These are phyloP conservation scores for Byssothecium circinans DNA, from an alignment of 2,329 filamentous ascomycete genomes.

Conservation along the genomic window DNA sequence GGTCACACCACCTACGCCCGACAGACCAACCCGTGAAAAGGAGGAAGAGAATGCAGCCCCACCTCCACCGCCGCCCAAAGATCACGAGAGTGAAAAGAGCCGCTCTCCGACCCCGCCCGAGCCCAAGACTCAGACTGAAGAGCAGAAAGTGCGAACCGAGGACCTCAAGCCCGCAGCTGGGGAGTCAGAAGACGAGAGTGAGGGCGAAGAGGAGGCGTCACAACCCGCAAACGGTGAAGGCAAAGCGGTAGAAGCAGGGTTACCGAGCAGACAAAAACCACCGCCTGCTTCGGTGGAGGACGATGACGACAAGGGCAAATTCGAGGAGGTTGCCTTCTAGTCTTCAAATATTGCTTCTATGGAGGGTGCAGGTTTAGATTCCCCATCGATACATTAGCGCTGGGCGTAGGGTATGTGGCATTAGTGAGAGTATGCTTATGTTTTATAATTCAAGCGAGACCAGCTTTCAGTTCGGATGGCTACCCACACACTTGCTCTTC, in stretches of 20 bases:
- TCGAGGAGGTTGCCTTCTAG: slow-evolving; percentile 38
- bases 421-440: neutral
- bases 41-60: slow-evolving; percentile 26
- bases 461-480: neutral
- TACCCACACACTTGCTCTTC: too few relatives aligned
- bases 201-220: slow-evolving; percentile 25
- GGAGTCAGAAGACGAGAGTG: slow-evolving; percentile 29
- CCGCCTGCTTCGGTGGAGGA: slow-evolving; percentile 33
- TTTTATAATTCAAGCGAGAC: slow-evolving; percentile 6
- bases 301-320: slow-evolving; percentile 35
- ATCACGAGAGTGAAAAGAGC: slow-evolving; percentile 23
- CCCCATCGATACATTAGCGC: neutral
- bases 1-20: slow-evolving; percentile 55
- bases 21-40: slow-evolving; percentile 35
- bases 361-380: neutral
- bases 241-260: slow-evolving; percentile 31
- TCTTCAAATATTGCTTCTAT: neutral
- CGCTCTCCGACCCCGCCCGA: slow-evolving; percentile 28
- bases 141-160: slow-evolving; percentile 40
- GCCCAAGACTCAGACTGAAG: slow-evolving; percentile 33
- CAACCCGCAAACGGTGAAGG: slow-evolving; percentile 30
- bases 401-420: neutral
- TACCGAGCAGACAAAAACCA: slow-evolving; percentile 33
- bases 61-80: slow-evolving; percentile 41
- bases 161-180: slow-evolving; percentile 29